Evolutionary conservation across 305 asterid species (phyloP).

Genomic region (Fraxinus platypoda): DNA sequence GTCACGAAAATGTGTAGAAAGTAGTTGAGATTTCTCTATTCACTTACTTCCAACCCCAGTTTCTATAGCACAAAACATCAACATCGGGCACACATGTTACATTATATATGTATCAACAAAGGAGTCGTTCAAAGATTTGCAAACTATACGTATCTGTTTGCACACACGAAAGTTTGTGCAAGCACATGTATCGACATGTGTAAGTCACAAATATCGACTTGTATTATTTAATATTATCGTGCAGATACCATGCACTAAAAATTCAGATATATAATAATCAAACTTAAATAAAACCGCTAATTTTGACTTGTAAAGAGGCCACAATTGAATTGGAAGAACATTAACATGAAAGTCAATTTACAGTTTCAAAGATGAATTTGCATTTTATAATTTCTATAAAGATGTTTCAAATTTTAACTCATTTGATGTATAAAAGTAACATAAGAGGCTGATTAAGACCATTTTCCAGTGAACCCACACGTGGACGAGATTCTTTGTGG

Average conservation of each 20-base stretch:
- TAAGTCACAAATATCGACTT: neutral
- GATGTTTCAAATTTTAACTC: neutral
- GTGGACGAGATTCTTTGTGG: neutral
- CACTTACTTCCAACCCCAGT: neutral
- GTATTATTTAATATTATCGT: neutral
- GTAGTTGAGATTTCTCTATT: constrained; percentile 39
- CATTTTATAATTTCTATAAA: too few species aligned
- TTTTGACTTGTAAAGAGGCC: neutral
- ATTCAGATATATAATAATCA: too few species aligned
- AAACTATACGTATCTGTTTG: too few species aligned
- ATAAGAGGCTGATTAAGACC: neutral
- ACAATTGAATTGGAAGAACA: neutral
- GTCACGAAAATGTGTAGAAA: constrained; percentile 51
- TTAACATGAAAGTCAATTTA: neutral
- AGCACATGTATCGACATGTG: neutral
- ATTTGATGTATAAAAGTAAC: neutral
- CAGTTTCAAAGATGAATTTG: too few species aligned
- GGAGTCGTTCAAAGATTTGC: neutral
- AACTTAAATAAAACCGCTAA: neutral
- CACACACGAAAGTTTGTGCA: neutral
- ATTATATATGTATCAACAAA: neutral
- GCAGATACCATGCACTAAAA: neutral
- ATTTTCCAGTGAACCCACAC: neutral
- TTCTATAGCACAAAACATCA: neutral
- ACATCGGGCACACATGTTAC: neutral